phyloP scores from a whole-genome alignment of 139 green algal species.

The Picochlorum sp. region DNA sequence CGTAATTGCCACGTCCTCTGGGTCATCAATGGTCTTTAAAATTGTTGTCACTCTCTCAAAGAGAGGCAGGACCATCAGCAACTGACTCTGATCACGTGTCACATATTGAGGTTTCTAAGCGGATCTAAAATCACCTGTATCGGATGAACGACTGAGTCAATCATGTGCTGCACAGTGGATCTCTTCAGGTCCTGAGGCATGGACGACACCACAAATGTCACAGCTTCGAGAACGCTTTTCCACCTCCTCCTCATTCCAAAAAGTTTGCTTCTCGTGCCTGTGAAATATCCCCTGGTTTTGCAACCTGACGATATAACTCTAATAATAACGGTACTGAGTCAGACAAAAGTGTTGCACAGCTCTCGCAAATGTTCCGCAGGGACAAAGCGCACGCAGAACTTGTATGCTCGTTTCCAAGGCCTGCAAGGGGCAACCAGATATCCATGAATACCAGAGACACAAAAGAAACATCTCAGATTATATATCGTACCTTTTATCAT shows the following conservation, averaged over 20 bases:
- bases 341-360: constrained; percentile 41
- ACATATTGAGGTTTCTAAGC: not conserved
- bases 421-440: constrained; percentile 6
- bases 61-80: constrained; percentile 37
- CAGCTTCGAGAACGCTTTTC: constrained; percentile 37
- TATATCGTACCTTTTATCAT: not conserved
- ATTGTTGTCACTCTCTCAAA: constrained; percentile 56
- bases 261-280: constrained; percentile 6
- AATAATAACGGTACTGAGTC: constrained; percentile 39
- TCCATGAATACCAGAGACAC: not conserved
- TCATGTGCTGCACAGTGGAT: constrained; percentile 32
- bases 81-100: not conserved
- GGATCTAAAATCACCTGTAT: constrained; percentile 21
- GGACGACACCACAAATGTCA: constrained; percentile 29
- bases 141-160: constrained; percentile 37
- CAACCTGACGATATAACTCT: constrained; percentile 48
- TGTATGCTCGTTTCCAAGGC: constrained; percentile 19
- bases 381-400: constrained; percentile 38
- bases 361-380: constrained; percentile 50
- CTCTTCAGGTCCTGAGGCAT: constrained; percentile 23
- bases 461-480: not conserved
- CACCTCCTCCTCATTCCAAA: constrained; percentile 53
- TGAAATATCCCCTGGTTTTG: constrained; percentile 27
- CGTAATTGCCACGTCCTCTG: constrained; percentile 28
- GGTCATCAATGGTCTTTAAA: constrained; percentile 38